phyloP scores from a whole-genome alignment of 208 protist genomes.

The Vickermania spadyakhi region DNA sequence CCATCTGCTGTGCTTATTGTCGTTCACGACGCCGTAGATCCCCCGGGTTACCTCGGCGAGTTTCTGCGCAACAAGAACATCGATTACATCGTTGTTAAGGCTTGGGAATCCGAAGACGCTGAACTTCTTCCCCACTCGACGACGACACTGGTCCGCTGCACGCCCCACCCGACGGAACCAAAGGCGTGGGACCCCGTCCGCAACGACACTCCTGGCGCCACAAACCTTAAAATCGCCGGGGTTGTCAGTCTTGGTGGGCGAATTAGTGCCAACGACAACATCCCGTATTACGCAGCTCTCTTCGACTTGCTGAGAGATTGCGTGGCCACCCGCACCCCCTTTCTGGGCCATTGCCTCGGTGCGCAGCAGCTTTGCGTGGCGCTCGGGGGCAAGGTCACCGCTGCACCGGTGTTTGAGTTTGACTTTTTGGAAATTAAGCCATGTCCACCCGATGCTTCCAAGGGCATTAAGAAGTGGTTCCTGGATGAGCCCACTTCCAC shows the following conservation, averaged over 20 bases:
- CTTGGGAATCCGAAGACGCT: not conserved
- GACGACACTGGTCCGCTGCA: not conserved
- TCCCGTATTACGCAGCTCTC: constrained; percentile 10
- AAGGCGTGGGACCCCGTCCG: not conserved
- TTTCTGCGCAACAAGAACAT: constrained; percentile 1
- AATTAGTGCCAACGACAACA: constrained; percentile 21
- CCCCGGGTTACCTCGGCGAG: not conserved
- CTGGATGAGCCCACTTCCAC: constrained; percentile 8
- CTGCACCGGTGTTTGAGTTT: constrained; percentile 11
- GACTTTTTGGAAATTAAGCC: constrained; percentile 10
- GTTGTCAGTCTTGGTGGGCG: constrained; percentile 18
- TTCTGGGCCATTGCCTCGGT: constrained; percentile 20
- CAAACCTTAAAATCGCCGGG: constrained; percentile 6
- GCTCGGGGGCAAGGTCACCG: constrained; percentile 12
- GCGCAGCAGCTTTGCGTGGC: constrained; percentile 13
- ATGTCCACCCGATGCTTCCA: constrained; percentile 3
- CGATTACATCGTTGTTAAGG: not conserved
- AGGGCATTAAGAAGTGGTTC: constrained; percentile 20
- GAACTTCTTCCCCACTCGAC: not conserved
- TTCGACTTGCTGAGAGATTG: constrained; percentile 11
- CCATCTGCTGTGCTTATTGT: not conserved
- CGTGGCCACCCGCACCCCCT: constrained; percentile 10
- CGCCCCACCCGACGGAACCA: not conserved
- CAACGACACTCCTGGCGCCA: not conserved
- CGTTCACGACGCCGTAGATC: not conserved